Base-by-base conservation (phyloP, 768 basidiomycete genomes). In the Suillus variegatus region DNA sequence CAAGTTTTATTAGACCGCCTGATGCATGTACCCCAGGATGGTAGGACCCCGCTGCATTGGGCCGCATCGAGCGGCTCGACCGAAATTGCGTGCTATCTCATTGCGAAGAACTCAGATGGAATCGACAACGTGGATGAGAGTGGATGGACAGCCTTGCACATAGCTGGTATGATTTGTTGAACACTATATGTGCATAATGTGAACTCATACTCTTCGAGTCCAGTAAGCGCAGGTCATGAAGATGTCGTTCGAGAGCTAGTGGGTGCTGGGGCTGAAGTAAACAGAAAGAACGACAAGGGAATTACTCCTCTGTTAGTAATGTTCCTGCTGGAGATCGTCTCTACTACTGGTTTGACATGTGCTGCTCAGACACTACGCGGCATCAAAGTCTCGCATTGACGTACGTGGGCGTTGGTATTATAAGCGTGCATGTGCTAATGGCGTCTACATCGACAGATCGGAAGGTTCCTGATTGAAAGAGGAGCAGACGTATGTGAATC, bases 381-480 rank as follows among this genome's bases (percentile, higher is more conserved):
- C 94, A 54, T 97, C 94, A 38, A 96, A 95, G 76, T 90, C 94
- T 64, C 91, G 88, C 52, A 85, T 94, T 67, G 91, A 94, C 73
- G 94, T 92, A 72, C 63, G 44, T 36, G 16, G 6, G 79, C 70
- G 76, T 70, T 72, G 72, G 74, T 57, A 65, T 69, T 72, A 66
- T 65, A 67, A 68, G 67, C 66, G 64, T 63, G 61, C 62, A 62
- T 68, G 60, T 68, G 25, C 6, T 69, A 70, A 72, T 22, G 20
- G 40, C 80, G 71, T 78, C 75, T 54, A 55, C 72, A 68, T 67
- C 66, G 73, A 64, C 75, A 98, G 95, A 94, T 97, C 77, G 95
- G 94, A 69, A 90, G 85, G 78, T 82, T 93, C 44, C 81, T 98
- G 67, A 91, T 98, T 72, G 81, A 88, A 62, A 85, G 92, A 75